These are phyloP conservation scores for Triangularia verruculosa DNA, from an alignment of 2,329 filamentous ascomycete species.

Conservation along the genomic window DNA sequence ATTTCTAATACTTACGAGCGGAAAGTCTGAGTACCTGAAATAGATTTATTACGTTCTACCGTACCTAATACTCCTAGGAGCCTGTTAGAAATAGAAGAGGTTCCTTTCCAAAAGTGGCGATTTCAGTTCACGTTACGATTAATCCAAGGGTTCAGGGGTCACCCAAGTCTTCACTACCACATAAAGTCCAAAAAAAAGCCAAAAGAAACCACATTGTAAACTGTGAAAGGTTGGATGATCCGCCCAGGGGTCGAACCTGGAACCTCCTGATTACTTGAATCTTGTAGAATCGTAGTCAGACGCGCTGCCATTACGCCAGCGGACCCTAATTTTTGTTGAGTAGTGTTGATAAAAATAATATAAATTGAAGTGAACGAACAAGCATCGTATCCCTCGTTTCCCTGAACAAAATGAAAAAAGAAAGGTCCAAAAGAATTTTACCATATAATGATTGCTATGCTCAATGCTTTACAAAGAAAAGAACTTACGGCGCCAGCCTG, in stretches of 20 bases:
- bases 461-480: neutral
- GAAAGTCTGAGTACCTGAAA: no score
- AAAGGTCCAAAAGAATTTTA: neutral
- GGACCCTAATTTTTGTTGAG: neutral
- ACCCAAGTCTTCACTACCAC: neutral
- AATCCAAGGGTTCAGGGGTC: neutral
- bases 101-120: neutral
- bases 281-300: constrained; percentile 6
- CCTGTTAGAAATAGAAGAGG: neutral
- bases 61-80: no score
- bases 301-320: constrained; percentile 11
- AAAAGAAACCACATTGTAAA: neutral
- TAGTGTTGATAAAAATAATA: neutral
- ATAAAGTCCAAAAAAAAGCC: neutral
- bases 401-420: neutral
- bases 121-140: neutral
- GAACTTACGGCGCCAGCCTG: neutral
- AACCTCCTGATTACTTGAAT: constrained; percentile 8
- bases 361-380: no score
- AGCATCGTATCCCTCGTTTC: neutral
- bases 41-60: no score
- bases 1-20: no score
- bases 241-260: constrained; percentile 11
- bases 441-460: neutral
- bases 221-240: neutral